These are phyloP conservation scores for Citrus medica DNA, from an alignment of 345 rosid species.

Conservation along the genomic window DNA sequence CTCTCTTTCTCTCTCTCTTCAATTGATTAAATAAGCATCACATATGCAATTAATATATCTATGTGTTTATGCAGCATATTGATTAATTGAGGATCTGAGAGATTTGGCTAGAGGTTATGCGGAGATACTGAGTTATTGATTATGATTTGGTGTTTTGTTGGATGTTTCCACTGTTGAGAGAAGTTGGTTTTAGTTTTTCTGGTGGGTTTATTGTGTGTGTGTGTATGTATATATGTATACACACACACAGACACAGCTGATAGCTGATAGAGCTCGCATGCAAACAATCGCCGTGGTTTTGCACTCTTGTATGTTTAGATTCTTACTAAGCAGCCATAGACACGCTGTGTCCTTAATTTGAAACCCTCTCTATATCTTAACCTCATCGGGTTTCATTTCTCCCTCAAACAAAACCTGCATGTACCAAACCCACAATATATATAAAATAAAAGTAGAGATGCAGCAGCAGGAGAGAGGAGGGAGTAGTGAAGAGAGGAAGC, in stretches of 20 bases:
- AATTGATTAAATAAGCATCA: background rate
- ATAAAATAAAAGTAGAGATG: conserved; percentile 1
- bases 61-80: background rate
- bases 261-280: conserved; percentile 1
- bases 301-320: background rate
- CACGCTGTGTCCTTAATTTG: conserved; percentile 16
- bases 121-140: conserved; percentile 6
- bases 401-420: conserved; percentile 19
- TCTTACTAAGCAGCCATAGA: background rate
- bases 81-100: conserved; percentile 12
- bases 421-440: conserved; percentile 7
- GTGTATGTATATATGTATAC: too few species aligned
- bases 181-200: conserved; percentile 8
- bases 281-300: conserved; percentile 20
- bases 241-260: background rate
- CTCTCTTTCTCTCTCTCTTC: background rate
- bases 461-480: conserved; percentile 32
- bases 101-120: conserved; percentile 7
- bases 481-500: conserved; percentile 21
- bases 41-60: background rate
- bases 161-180: conserved; percentile 5
- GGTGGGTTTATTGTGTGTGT: background rate
- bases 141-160: conserved; percentile 4
- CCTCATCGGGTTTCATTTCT: background rate
- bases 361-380: conserved; percentile 12